Conservation (phyloP, 441 rosid genomes). For the Jatropha multifida region DNA sequence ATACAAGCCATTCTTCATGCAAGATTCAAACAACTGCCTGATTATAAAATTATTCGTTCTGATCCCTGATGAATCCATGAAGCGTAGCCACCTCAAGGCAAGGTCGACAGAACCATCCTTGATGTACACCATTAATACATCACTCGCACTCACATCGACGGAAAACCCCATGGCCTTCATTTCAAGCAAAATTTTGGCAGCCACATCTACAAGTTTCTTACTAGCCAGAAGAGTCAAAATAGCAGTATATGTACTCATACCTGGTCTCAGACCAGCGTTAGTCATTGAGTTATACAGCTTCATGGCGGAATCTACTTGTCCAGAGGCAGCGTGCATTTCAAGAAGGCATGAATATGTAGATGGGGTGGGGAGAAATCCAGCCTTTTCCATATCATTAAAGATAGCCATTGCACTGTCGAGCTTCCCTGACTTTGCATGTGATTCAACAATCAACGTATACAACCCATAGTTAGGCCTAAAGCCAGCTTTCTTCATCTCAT, state of each 20-base stretch:
- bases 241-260: conserved; percentile 77
- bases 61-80: conserved; percentile 94
- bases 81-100: conserved; percentile 89
- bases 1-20: conserved; percentile 81
- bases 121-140: conserved; percentile 92
- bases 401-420: conserved; percentile 85
- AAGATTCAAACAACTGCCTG: conserved; percentile 89
- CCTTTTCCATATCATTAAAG: conserved; percentile 86
- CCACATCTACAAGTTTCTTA: conserved; percentile 91
- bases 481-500: conserved; percentile 83
- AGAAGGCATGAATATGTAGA: conserved; percentile 90
- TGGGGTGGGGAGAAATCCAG: conserved; percentile 91
- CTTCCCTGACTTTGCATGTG: conserved; percentile 97
- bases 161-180: conserved; percentile 96
- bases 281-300: conserved; percentile 91
- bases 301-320: conserved; percentile 92
- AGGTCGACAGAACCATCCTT: conserved; percentile 89
- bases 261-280: conserved; percentile 86
- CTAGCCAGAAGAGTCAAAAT: conserved; percentile 83
- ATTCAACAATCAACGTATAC: conserved; percentile 78
- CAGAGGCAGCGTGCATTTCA: conserved; percentile 91
- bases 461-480: conserved; percentile 89
- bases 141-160: conserved; percentile 90
- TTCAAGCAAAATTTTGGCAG: conserved; percentile 92
- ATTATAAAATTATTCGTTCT: conserved; percentile 90